A percentile compares a stretch with the other conserved stretches of the same genome.
Conservation (phyloP, 164 flowering plant genomes). For the Macadamia integrifolia region DNA sequence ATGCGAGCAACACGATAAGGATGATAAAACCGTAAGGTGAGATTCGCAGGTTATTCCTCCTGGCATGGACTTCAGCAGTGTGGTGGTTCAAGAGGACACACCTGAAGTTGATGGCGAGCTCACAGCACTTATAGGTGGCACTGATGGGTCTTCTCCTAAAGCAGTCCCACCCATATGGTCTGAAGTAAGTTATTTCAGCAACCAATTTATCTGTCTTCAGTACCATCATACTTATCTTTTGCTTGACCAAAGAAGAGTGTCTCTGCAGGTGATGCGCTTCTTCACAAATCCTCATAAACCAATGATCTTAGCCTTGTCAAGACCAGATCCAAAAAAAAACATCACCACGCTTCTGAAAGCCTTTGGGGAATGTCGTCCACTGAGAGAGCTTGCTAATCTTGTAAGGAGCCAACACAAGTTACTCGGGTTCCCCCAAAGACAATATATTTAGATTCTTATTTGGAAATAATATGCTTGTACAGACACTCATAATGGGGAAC, state of each 20-base stretch:
- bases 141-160: slow-evolving; percentile 72
- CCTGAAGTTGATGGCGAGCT: slow-evolving; percentile 78
- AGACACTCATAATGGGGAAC: slow-evolving; percentile 95
- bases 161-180: slow-evolving; percentile 82
- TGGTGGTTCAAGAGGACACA: slow-evolving; percentile 62
- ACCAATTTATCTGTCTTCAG: background rate
- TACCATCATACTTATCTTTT: background rate
- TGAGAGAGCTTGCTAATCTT: slow-evolving; percentile 92
- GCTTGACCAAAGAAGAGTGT: background rate
- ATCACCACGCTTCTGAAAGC: slow-evolving; percentile 88
- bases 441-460: background rate
- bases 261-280: slow-evolving; percentile 77
- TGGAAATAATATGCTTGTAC: slow-evolving; percentile 14
- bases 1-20: background rate
- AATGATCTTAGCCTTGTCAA: slow-evolving; percentile 83
- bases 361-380: slow-evolving; percentile 84
- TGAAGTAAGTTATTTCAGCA: slow-evolving; percentile 46
- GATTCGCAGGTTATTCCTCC: slow-evolving; percentile 89
- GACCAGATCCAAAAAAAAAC: slow-evolving; percentile 96
- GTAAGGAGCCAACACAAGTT: slow-evolving; percentile 33
- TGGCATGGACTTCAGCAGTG: slow-evolving; percentile 95
- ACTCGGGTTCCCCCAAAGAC: background rate
- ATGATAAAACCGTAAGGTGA: background rate
- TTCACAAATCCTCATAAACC: slow-evolving; percentile 95
- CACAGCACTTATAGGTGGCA: slow-evolving; percentile 33